Evolutionary conservation across 139 green algal genomes (phyloP).

Genomic region (Micromonas commoda): DNA sequence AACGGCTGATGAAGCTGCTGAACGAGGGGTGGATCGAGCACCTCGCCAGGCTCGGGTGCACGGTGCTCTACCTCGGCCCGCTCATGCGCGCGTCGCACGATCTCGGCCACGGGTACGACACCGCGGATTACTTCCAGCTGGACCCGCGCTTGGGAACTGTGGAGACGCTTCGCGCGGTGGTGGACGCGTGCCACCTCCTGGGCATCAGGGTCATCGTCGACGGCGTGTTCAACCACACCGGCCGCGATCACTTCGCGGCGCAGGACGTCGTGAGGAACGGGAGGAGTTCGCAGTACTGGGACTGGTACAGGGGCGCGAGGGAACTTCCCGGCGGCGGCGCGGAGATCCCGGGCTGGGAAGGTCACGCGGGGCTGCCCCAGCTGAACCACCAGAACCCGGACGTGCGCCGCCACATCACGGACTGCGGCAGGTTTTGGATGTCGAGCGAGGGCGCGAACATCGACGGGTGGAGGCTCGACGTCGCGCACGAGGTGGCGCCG

Average conservation of each 20-base stretch:
- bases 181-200: slow-evolving; percentile 15
- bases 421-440: slow-evolving; percentile 34
- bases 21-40: slow-evolving; percentile 10
- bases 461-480: slow-evolving; percentile 40
- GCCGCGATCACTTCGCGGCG: slow-evolving; percentile 25
- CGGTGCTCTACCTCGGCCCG: slow-evolving; percentile 22
- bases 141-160: slow-evolving; percentile 30
- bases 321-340: slow-evolving; percentile 1
- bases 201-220: slow-evolving; percentile 38
- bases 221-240: slow-evolving; percentile 44
- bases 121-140: slow-evolving; percentile 35
- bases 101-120: slow-evolving; percentile 37
- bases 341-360: slow-evolving; percentile 32
- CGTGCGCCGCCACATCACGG: slow-evolving; percentile 28
- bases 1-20: background rate
- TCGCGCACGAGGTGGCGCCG: slow-evolving; percentile 35
- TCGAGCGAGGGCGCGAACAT: slow-evolving; percentile 6
- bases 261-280: slow-evolving; percentile 16
- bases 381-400: slow-evolving; percentile 27
- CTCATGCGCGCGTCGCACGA: slow-evolving; percentile 21
- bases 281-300: background rate
- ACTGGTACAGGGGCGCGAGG: slow-evolving; percentile 14
- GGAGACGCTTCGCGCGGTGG: slow-evolving; percentile 11
- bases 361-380: slow-evolving; percentile 27
- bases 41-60: slow-evolving; percentile 25